Base-by-base conservation (phyloP, 2,329 filamentous ascomycete species). In the Didymella pinodella region DNA sequence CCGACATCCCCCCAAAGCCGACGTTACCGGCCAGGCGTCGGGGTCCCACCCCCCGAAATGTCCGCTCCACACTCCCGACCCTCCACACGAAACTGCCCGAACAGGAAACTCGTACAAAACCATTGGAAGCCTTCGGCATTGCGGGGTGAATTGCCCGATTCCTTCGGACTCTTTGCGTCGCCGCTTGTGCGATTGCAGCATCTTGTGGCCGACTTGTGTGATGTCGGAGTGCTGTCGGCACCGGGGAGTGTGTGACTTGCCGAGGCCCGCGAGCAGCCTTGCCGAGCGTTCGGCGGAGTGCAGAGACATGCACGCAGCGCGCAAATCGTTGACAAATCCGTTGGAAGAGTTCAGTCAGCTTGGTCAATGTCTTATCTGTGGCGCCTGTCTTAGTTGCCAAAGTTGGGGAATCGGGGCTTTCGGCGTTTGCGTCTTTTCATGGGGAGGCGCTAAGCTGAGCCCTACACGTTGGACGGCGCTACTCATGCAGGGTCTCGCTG, bases 101-200 rank as follows among this genome's bases (percentile, higher is more conserved):
- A 38, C 43, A 40, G 57, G 57, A 20, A 55, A 48, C 18, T 55
- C 20, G 25, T 14, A 40, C 41, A 59, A 59, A 52, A 43, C 43
- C 36, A 40, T 60, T 22, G 53, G 48, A 56, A 44, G 34, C 52
- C 34, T 45, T 60, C 56, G 56, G 56, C 56, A 59, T 59, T 59
- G 56, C 56, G 56, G 56, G 46, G 50, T 50, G 50, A n/a, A 25
- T 51, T 59, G 56, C 56, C 56, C 56, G 56, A 54, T 47, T 47
- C 14, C n/a, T 43, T 59, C 56, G 56, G 41, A 36, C 46, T 36
- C 41, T 50, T 43, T 36, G 32, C 22, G 7, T 26, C 50, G 40
- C 56, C 46, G 56, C 32, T 6, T 40, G 46, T 20, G 56, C 56
- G 50, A 51, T 31, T 14, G 10, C 26, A 43, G 22, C 54, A 26